phyloP scores from a whole-genome alignment of 805 yeast species.

The Wickerhamiella spandovensis region DNA sequence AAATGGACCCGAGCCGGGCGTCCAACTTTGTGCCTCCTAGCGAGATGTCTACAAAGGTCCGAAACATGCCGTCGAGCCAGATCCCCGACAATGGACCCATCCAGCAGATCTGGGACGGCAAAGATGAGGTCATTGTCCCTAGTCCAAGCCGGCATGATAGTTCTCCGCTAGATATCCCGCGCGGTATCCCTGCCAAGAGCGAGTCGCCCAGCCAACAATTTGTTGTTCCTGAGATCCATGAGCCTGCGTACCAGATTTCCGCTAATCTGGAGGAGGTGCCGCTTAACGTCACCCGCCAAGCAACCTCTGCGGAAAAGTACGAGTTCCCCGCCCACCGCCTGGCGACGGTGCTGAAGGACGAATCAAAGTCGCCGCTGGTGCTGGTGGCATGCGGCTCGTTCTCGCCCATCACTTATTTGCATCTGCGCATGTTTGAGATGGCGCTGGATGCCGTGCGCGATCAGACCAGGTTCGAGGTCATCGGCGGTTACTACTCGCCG shows the following conservation, averaged over 20 bases:
- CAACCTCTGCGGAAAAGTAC: constrained; percentile 54
- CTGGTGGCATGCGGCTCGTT: constrained; percentile 96
- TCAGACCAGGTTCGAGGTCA: constrained; percentile 84
- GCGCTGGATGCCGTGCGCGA: constrained; percentile 88
- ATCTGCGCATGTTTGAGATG: constrained; percentile 97
- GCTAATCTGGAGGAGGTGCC: constrained; percentile 97
- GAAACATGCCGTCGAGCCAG: constrained; percentile 26
- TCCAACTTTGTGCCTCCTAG: constrained; percentile 85
- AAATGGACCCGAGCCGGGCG: constrained; percentile 87
- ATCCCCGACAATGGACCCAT: constrained; percentile 22
- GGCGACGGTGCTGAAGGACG: constrained; percentile 53
- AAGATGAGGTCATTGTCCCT: neutral
- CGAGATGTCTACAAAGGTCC: constrained; percentile 25
- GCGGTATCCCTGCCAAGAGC: constrained; percentile 15
- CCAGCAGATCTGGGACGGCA: constrained; percentile 11
- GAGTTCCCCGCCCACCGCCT: constrained; percentile 80
- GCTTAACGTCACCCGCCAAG: constrained; percentile 82
- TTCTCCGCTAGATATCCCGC: constrained; percentile 13
- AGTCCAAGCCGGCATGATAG: neutral
- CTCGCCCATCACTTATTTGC: constrained; percentile 89
- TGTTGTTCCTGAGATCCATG: constrained; percentile 19
- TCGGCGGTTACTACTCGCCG: constrained; percentile 94
- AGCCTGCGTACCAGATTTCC: constrained; percentile 28
- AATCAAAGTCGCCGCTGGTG: constrained; percentile 75
- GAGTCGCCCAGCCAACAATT: constrained; percentile 20